Percentiles rank a stretch among this genome's conserved stretches.
Conservation (phyloP, 2,329 filamentous ascomycete species). For the Aspergillus puulaauensis region DNA sequence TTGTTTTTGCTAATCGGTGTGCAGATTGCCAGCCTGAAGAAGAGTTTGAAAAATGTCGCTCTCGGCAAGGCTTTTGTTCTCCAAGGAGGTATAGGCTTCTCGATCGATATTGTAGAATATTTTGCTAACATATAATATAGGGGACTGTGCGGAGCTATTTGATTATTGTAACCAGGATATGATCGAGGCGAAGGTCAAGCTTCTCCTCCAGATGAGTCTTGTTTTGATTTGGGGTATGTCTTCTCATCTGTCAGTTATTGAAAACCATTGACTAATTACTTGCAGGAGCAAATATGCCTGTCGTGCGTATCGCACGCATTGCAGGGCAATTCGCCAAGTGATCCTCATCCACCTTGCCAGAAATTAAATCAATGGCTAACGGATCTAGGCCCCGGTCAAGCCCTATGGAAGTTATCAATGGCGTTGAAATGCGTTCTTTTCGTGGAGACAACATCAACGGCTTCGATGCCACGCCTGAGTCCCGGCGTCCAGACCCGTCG, state of each 20-base stretch:
- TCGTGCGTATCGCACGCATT: constrained; percentile 93
- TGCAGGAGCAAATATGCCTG: constrained; percentile 64
- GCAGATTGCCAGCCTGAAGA: constrained; percentile 72
- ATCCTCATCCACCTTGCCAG: constrained; percentile 3
- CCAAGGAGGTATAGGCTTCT: constrained; percentile 66
- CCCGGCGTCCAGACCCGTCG: constrained; percentile 76
- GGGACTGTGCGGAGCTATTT: constrained; percentile 93
- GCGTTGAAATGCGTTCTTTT: constrained; percentile 82
- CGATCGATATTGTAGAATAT: background rate
- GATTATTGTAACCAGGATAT: constrained; percentile 88
- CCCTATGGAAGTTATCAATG: constrained; percentile 78
- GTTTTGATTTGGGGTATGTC: constrained; percentile 81
- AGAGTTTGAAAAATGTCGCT: constrained; percentile 79
- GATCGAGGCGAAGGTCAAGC: constrained; percentile 95
- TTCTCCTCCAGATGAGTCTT: constrained; percentile 94
- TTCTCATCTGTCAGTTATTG: background rate
- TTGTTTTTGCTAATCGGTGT: constrained; percentile 1
- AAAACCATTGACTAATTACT: background rate
- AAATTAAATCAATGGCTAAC: background rate
- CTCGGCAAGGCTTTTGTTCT: constrained; percentile 88
- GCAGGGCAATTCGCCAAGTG: constrained; percentile 94
- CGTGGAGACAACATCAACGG: constrained; percentile 95
- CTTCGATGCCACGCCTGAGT: constrained; percentile 63
- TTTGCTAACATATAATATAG: constrained; percentile 20
- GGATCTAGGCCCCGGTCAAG: constrained; percentile 69